Base-by-base conservation (phyloP, 108 stramenopile genomes). In the Skeletonema marinoi region DNA sequence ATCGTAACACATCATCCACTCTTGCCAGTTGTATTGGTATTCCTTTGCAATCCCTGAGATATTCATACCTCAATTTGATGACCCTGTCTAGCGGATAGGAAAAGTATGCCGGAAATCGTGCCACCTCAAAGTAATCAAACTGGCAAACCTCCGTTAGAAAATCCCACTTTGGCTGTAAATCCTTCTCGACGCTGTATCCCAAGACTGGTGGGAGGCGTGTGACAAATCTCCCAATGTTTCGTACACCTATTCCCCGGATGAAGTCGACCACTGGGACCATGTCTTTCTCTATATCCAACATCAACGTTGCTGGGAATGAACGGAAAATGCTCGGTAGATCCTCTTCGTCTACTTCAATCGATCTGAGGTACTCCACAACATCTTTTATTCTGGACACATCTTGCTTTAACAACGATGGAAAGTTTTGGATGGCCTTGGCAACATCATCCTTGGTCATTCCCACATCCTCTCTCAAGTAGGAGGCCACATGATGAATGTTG, bases 111-210 rank as follows among this genome's bases (percentile, higher is more conserved):
- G 92, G 92, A 73, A 93, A 93, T 32, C 81, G 71, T 0, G 76
- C 73, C 10, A 91, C 71, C 74, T 93, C 89, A 75, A 90, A 91
- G 48, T 75, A 79, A 59, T 89, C 84, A 61, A 87, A 84, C 46
- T 86, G 61, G 35, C 82, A 84, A 25, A 91, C 88, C 56, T 72
- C 68, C 54, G 75, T 56, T 12, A 93, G 66, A 65, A 78, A 90
- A 68, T 90, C 80, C 92, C 92, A 93, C 69, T 93, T 93, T n/a
- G 92, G 92, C 61, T 71, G 63, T 36, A 93, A 68, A 16, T 93
- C 90, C 2, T 84, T 75, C 16, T 91, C 88, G 9, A 93, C 89
- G 16, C 88, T 90, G 78, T 93, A 93, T 32, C 89, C 90, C 63
- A 93, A 71, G 10, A 93, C 82, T 14, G 92, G 90, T 3, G 92